phyloP scores from a whole-genome alignment of 768 basidiomycete genomes.

The Podaxis pistillaris region DNA sequence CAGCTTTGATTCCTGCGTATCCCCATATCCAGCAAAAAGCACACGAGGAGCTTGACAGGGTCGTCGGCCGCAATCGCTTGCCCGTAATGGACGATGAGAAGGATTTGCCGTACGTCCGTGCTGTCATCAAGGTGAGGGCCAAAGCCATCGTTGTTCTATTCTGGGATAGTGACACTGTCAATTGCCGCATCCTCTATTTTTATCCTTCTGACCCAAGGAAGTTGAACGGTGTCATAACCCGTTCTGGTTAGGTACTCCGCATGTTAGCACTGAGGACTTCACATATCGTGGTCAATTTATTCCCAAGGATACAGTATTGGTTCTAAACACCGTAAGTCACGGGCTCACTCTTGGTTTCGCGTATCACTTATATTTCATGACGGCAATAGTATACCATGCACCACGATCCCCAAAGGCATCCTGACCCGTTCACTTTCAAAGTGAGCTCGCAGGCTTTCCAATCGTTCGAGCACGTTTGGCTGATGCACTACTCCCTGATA shows the following conservation, averaged over 20 bases:
- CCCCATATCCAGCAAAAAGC: slow-evolving; percentile 20
- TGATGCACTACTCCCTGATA: slow-evolving; percentile 9
- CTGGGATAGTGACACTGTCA: background rate
- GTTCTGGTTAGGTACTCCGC: slow-evolving; percentile 40
- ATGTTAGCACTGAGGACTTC: slow-evolving; percentile 36
- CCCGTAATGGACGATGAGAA: slow-evolving; percentile 20
- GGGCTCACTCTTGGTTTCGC: background rate
- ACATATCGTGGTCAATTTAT: slow-evolving; percentile 39
- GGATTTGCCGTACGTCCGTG: slow-evolving; percentile 19
- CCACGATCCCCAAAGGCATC: slow-evolving; percentile 34
- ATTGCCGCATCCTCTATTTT: background rate
- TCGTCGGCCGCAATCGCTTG: slow-evolving; percentile 17
- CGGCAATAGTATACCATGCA: slow-evolving; percentile 34
- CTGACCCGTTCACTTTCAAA: slow-evolving; percentile 34
- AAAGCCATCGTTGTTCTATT: background rate
- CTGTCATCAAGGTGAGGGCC: slow-evolving; percentile 21
- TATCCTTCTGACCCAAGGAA: slow-evolving; percentile 21
- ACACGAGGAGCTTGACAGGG: slow-evolving; percentile 25
- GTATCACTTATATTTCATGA: slow-evolving; percentile 1
- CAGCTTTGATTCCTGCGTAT: slow-evolving; percentile 23
- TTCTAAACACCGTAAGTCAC: slow-evolving; percentile 34
- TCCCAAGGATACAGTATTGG: slow-evolving; percentile 36
- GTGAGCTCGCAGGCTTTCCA: slow-evolving; percentile 13
- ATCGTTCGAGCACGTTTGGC: background rate
- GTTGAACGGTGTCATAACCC: slow-evolving; percentile 35